phyloP scores from a whole-genome alignment of 495 filamentous ascomycete species.

The Daldinia grandis region DNA sequence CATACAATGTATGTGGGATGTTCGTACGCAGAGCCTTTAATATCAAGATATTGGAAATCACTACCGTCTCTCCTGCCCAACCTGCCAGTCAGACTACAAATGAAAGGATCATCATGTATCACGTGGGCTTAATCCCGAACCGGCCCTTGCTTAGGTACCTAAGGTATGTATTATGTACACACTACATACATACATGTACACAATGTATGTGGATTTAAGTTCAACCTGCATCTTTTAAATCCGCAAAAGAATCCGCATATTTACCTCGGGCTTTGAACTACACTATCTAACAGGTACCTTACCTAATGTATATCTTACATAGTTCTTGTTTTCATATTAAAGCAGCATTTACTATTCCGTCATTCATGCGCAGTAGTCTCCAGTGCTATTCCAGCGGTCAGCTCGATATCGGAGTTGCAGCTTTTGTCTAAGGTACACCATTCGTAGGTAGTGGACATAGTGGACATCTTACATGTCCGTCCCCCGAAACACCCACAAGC shows the following conservation, averaged over 20 bases:
- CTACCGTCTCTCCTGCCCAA: constrained; percentile 2
- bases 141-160: background rate
- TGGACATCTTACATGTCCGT: background rate
- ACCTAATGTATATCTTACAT: background rate
- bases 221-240: background rate
- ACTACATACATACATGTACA: background rate
- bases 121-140: constrained; percentile 20
- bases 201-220: background rate
- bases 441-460: background rate
- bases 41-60: background rate
- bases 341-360: background rate
- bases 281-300: no score
- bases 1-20: background rate
- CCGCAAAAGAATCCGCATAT: background rate
- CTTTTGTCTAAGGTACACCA: background rate
- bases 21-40: background rate
- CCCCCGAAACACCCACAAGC: background rate
- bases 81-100: background rate
- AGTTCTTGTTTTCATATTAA: background rate
- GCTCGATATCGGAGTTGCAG: background rate
- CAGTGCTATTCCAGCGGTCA: background rate
- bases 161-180: background rate
- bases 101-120: constrained; percentile 14
- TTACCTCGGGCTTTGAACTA: background rate
- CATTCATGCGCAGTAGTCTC: background rate